Base-by-base conservation (phyloP, 225 moss, liverwort and hornwort genomes). In the Climacium dendroides region DNA sequence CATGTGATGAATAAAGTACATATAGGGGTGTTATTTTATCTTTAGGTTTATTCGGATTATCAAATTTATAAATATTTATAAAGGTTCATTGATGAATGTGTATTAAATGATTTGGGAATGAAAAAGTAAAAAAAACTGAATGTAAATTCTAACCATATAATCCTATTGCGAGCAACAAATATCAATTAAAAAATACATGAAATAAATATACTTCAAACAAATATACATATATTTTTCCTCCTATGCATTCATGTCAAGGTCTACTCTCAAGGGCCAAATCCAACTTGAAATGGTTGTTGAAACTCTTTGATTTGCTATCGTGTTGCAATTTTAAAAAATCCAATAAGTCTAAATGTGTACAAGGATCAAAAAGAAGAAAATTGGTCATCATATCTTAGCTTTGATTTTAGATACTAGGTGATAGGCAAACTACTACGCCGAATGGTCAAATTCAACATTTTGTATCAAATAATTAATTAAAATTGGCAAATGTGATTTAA, bases 331-430 rank as follows among this genome's bases (percentile, higher is more conserved):
- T 67, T 0, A 11, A 6, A 19, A 11, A 37, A 67, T 22, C 6
- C 4, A 3, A n/a, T 7, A 67, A 22, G 4, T 5, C 37, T 23
- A 37, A 22, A 22, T 67, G 37, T 37, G 30, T 37, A 0, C 67
- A 67, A 37, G 13, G 7, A 67, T 1, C 2, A 0, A 37, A 22
- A 23, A 2, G 0, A 37, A 67, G 22, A 22, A 4, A 37, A 67
- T 22, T 67, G 37, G 7, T 22, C 13, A 67, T 22, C 7, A 2
- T 37, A 67, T 7, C 13, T 67, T 37, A 23, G 22, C 12, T 67
- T 1, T 37, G 7, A 2, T 22, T 12, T 37, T 67, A 37, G 13
- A 0, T 1, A n/a, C n/a, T n/a, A 37, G 1, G 1, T 37, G 2
- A 2, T 67, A 12, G 5, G 5, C 12, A 67, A 67, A 67, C 37